phyloP scores from a whole-genome alignment of 257 asterid genomes.

The Primulina tabacum region DNA sequence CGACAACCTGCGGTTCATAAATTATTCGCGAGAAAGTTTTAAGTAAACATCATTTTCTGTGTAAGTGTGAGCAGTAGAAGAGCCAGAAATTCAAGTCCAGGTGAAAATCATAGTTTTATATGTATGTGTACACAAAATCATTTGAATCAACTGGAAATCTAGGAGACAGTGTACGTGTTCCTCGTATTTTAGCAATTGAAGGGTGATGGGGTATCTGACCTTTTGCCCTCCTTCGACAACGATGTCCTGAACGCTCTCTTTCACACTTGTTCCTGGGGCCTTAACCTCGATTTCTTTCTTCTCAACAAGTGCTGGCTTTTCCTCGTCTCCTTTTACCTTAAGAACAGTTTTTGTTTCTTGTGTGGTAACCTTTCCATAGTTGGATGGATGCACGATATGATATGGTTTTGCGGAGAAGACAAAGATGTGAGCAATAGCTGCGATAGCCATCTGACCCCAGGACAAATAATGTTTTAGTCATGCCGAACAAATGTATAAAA shows the following conservation, averaged over 20 bases:
- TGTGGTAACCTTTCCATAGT: slow-evolving; percentile 39
- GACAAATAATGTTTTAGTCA: background rate
- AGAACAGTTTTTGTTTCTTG: slow-evolving; percentile 48
- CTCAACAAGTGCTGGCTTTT: slow-evolving; percentile 52
- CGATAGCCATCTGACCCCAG: slow-evolving; percentile 78
- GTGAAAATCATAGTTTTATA: background rate
- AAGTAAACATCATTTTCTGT: background rate
- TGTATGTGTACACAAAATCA: background rate
- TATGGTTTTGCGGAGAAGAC: slow-evolving; percentile 85
- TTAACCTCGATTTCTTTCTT: slow-evolving; percentile 63
- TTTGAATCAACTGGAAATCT: background rate
- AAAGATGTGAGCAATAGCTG: slow-evolving; percentile 85
- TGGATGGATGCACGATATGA: slow-evolving; percentile 49
- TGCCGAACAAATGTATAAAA: background rate
- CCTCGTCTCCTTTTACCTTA: slow-evolving; percentile 40
- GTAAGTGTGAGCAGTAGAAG: too few species aligned
- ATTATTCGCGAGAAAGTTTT: background rate
- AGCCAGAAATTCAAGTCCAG: too few species aligned
- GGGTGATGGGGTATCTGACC: slow-evolving; percentile 36
- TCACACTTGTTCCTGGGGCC: slow-evolving; percentile 83
- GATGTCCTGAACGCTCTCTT: slow-evolving; percentile 88
- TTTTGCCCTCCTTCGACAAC: slow-evolving; percentile 93
- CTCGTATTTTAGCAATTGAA: background rate
- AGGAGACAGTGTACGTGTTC: background rate
- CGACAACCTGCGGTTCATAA: slow-evolving; percentile 51